Evolutionary conservation across 2,329 filamentous ascomycete genomes (phyloP), one percentile per base, ranked within the genome.

Genomic region (Alternaria arbusti): DNA sequence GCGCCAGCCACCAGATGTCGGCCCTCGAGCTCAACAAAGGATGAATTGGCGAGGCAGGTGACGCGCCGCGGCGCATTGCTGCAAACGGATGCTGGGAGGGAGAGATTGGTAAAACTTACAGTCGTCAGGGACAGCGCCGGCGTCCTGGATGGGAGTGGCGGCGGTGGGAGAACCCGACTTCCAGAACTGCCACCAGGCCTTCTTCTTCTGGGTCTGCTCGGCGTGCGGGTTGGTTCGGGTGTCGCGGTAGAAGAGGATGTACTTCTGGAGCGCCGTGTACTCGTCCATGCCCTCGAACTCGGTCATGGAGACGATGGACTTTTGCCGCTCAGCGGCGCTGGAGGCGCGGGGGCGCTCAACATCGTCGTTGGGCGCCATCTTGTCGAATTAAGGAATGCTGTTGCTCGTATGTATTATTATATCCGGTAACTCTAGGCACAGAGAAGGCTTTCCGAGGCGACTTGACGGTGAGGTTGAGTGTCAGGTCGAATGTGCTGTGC

Each of bases 181-280:
- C 84, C 88, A 88, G 79, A 88, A 87, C 76, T 86, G 83, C 83
- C 85, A 90, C 82, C 85, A 88, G 64, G 84, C 84, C 73, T 83
- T 83, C 68, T 73, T 74, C 81, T 87, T 87, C 74, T 80, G 80
- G 50, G 82, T 78, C 59, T 81, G 73, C 26, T 72, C 81, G 54
- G 78, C 79, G 63, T 81, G 82, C 40, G 80, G 83, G 49, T 76
- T 78, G 57, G 83, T 82, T 75, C 87, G 86, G 62, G 86, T 84
- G 80, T 89, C 87, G 72, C 85, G 86, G 80, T 90, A 90, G 75
- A 86, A 88, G 69, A 87, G 88, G 78, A 90, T 90, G 82, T 89
- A 90, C 74, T 88, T 86, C 77, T 90, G 88, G 57, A 90, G 83
- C 57, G 88, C 87, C 70, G 86, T 85, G 81, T 90, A 90, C 79